phyloP scores from a whole-genome alignment of 371 early-diverging fungal species.

The Circinella minor region DNA sequence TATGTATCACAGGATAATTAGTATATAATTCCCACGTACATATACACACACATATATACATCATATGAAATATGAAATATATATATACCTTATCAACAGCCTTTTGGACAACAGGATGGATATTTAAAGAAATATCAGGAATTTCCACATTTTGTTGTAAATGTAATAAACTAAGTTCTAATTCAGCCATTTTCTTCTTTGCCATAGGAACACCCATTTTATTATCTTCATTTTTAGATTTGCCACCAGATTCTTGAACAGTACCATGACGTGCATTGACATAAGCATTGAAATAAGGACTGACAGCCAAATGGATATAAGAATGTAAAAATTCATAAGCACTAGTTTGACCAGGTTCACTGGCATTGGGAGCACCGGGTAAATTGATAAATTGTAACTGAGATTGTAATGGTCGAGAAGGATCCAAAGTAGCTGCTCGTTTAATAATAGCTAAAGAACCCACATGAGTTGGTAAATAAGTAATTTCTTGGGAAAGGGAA shows the following conservation, averaged over 20 bases:
- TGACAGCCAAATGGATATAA: constrained; percentile 92
- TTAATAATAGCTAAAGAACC: constrained; percentile 92
- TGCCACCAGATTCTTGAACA: constrained; percentile 31
- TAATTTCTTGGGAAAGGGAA: constrained; percentile 77
- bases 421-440: constrained; percentile 77
- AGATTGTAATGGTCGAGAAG: constrained; percentile 70
- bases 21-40: not conserved
- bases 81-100: constrained; percentile 73
- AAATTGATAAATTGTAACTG: constrained; percentile 93
- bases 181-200: constrained; percentile 97
- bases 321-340: constrained; percentile 94
- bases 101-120: constrained; percentile 84
- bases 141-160: constrained; percentile 98
- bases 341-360: constrained; percentile 59
- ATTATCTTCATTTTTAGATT: constrained; percentile 77
- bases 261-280: constrained; percentile 75
- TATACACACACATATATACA: not conserved
- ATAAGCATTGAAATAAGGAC: constrained; percentile 97
- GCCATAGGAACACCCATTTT: constrained; percentile 93
- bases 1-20: not conserved
- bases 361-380: constrained; percentile 82
- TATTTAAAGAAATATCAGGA: constrained; percentile 87
- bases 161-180: constrained; percentile 93
- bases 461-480: constrained; percentile 74
- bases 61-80: not conserved